Conservation (phyloP, 352 stramenopile species). For the Globisporangium recalcitrans region DNA sequence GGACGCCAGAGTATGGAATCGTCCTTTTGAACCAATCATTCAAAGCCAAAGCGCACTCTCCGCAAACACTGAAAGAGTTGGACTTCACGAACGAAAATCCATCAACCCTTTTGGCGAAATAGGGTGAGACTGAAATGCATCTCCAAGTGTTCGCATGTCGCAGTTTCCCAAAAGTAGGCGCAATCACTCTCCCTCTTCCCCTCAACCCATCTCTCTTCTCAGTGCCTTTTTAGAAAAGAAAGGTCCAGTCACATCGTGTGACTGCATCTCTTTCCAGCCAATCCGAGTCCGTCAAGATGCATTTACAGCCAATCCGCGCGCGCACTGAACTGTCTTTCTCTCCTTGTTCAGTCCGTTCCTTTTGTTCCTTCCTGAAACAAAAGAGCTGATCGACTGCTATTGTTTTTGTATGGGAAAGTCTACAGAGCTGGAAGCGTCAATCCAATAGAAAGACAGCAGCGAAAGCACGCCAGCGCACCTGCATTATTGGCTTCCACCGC, state of each 20-base stretch:
- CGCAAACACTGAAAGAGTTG: background rate
- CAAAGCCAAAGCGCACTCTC: too few species aligned
- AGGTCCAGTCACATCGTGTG: background rate
- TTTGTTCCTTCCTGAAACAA: background rate
- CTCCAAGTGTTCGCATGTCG: background rate
- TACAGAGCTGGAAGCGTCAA: background rate
- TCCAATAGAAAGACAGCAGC: conserved; percentile 1
- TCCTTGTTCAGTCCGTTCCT: background rate
- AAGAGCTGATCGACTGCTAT: too few species aligned
- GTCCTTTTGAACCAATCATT: too few species aligned
- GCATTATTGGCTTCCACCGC: background rate
- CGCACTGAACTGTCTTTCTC: background rate
- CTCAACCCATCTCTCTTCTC: background rate
- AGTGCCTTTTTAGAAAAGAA: conserved; percentile 4
- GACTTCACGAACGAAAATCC: conserved; percentile 2
- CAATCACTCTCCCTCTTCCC: background rate
- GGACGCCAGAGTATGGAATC: too few species aligned
- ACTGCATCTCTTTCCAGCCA: background rate
- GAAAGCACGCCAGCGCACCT: background rate
- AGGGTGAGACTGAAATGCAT: background rate
- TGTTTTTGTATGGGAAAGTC: conserved; percentile 1
- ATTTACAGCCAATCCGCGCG: background rate
- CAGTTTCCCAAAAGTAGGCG: background rate
- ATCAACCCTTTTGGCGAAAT: background rate
- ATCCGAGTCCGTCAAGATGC: background rate